Conservation (phyloP, 1,139 yeast genomes). For the Pichia sp. region DNA sequence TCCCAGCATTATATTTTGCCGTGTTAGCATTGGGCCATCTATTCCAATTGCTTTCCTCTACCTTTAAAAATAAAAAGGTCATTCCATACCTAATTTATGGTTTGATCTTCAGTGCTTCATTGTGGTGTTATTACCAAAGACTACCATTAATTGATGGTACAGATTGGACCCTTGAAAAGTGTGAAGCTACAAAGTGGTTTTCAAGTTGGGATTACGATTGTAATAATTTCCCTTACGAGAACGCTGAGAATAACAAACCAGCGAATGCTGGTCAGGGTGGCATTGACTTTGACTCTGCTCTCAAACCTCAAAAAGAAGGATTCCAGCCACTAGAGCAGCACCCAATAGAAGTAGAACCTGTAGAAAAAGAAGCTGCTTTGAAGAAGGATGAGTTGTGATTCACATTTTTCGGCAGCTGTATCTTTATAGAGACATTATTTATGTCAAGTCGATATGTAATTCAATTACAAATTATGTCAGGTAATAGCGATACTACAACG, state of each 20-base stretch:
- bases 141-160: slow-evolving; percentile 75
- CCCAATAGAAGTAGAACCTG: not conserved
- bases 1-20: slow-evolving; percentile 88
- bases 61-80: slow-evolving; percentile 42
- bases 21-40: slow-evolving; percentile 79
- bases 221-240: slow-evolving; percentile 44
- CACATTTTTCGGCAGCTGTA: not conserved
- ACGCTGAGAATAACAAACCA: slow-evolving; percentile 11
- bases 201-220: slow-evolving; percentile 87
- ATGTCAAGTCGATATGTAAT: not conserved
- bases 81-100: slow-evolving; percentile 44
- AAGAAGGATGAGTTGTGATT: slow-evolving; percentile 19
- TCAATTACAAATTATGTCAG: not conserved
- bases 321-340: slow-evolving; percentile 4
- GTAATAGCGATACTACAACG: not conserved
- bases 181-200: slow-evolving; percentile 58
- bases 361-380: slow-evolving; percentile 1
- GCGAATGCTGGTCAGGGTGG: slow-evolving; percentile 14
- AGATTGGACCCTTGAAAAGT: slow-evolving; percentile 73
- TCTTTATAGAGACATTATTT: slow-evolving; percentile 4
- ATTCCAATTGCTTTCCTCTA: slow-evolving; percentile 62
- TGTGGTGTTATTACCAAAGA: slow-evolving; percentile 57
- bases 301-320: slow-evolving; percentile 16
- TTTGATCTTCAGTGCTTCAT: slow-evolving; percentile 47
- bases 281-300: slow-evolving; percentile 26